Evolutionary conservation across 73 alveolate genomes (phyloP).

Genomic region (Blepharisma japonicum): DNA sequence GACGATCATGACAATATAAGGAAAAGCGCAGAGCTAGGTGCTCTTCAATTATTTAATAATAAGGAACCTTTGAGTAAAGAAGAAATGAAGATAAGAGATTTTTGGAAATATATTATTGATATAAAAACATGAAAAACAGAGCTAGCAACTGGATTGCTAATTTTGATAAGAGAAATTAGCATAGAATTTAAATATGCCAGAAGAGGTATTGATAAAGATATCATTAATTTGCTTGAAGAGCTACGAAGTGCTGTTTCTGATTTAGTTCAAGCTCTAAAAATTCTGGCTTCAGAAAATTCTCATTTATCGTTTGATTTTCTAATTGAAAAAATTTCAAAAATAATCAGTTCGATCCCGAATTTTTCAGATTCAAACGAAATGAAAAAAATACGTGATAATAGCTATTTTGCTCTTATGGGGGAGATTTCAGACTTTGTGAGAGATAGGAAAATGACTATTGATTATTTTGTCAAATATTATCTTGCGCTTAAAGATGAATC

Average conservation of each 20-base stretch:
- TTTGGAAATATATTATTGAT: conserved; percentile 7
- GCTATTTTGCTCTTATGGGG: no score
- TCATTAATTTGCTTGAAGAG: not conserved
- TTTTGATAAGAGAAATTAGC: not conserved
- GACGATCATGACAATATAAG: not conserved
- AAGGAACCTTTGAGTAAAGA: not conserved
- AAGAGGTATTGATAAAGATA: not conserved
- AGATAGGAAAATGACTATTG: no score
- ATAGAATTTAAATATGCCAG: not conserved
- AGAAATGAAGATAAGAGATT: not conserved
- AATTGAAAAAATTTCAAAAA: not conserved
- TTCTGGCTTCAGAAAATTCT: conserved; percentile 1
- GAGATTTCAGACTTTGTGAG: no score
- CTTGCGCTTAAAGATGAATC: no score
- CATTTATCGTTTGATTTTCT: not conserved
- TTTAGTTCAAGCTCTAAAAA: not conserved
- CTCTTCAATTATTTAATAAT: not conserved
- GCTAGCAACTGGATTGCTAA: not conserved
- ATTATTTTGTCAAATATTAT: no score
- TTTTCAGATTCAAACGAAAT: not conserved
- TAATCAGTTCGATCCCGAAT: not conserved
- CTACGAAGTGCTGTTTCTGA: not conserved
- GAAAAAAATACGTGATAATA: no score
- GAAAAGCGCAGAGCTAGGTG: not conserved
- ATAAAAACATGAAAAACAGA: conserved; percentile 8